Evolutionary conservation across 495 filamentous ascomycete species (phyloP), one percentile per base, ranked within the genome.

Genomic region (Penicillium flavigenum): DNA sequence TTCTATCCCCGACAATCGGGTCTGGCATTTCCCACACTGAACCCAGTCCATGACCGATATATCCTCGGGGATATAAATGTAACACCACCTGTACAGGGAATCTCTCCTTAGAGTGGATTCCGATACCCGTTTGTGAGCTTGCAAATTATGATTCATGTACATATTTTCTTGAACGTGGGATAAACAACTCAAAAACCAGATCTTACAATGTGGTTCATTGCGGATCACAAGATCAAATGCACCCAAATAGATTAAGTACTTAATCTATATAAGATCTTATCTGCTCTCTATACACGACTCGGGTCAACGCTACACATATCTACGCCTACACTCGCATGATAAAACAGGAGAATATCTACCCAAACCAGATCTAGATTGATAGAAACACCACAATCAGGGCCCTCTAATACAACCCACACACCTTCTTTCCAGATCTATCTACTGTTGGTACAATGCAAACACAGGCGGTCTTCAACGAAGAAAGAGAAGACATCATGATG

Each of bases 401-500:
- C 54, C 27, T 51, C 47, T 45, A 51, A 27, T 14, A 47, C 44
- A 54, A 51, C 44, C 49, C 43, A 46, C 60, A 63, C 47, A 34
- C 55, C 54, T 56, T 48, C 58, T 58, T 60, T 58, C 61, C 62
- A 60, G 62, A 63, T 75, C 66, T 73, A 73, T 72, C 57, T 59
- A 47, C 58, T 73, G 65, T 70, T 75, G 67, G 59, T 72, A 73
- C 67, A 74, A 72, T 67, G 58, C 66, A 67, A 55, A 65, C 54
- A 55, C 61, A 52, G 26, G 43, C 43, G 39, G 45, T 51, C 55
- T 58, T 47, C 42, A 50, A 44, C 48, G 54, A 54, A 62, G 39
- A 57, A 39, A 52, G 53, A 51, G 39, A 59, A 39, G 36, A 36
- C 59, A 54, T 56, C 47, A 56, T 54, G 41, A 39, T 34, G 46